A percentile compares a stretch with the other conserved stretches of the same genome.
Conservation (phyloP, 2,329 filamentous ascomycete species). For the Trematosphaeria pertusa region DNA sequence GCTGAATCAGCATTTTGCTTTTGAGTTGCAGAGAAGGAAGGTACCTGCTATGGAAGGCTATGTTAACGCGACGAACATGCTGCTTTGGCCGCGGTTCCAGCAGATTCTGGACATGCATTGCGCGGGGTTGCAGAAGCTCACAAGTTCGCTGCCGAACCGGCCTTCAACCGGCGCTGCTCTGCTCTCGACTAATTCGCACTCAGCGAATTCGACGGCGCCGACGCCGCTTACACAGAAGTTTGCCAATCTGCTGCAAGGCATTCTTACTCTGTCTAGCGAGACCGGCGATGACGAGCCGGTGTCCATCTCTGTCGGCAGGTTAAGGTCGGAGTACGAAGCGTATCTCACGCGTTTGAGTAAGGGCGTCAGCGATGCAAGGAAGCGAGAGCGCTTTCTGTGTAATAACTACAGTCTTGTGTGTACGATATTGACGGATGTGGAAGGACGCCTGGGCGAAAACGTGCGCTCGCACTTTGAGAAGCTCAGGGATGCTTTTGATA, state of each 20-base stretch:
- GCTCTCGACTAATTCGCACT: conserved; percentile 48
- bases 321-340: conserved; percentile 82
- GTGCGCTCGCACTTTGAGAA: conserved; percentile 77
- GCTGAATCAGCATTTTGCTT: conserved; percentile 91
- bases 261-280: conserved; percentile 83
- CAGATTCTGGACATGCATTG: conserved; percentile 92
- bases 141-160: conserved; percentile 50
- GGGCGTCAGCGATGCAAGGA: conserved; percentile 76
- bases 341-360: conserved; percentile 82
- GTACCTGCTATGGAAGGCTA: conserved; percentile 89
- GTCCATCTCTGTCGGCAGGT: conserved; percentile 75
- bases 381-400: conserved; percentile 85
- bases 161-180: conserved; percentile 43
- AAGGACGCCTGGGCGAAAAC: conserved; percentile 76
- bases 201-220: conserved; percentile 75
- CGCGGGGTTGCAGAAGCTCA: conserved; percentile 76
- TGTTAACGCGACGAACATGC: conserved; percentile 93
- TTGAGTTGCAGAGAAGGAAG: conserved; percentile 89
- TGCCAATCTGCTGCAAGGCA: conserved; percentile 86
- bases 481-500: conserved; percentile 54
- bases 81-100: conserved; percentile 95
- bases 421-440: conserved; percentile 79
- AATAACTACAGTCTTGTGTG: conserved; percentile 97
- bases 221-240: conserved; percentile 95
- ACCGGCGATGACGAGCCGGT: conserved; percentile 95